Base-by-base conservation (phyloP, 169 alveolate genomes). In the Plasmodium chabaudi region DNA sequence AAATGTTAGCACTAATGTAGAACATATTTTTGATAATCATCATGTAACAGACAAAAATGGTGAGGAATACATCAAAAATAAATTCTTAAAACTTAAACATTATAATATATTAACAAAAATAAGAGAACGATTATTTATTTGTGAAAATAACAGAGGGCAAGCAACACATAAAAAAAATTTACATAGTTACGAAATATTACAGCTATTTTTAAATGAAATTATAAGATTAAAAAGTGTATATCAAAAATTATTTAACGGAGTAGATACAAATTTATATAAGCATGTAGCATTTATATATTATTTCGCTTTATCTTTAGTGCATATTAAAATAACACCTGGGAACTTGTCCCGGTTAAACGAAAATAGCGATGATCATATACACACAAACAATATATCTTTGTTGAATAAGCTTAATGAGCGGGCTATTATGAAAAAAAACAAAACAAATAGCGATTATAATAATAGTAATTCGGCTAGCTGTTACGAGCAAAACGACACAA, bases 241-340 rank as follows among this genome's bases (percentile, higher is more conserved):
- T 47, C 70, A 69, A 53, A 39, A 12, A 17, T 39, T 86, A 64
- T 86, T 86, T 61, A 61, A 60, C 53, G 51, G n/a, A 12, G 63
- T 59, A 42, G 91, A 86, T 44, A 53, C 63, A 7, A 47, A 69
- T 25, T 53, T 86, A 60, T 86, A 53, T 86, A 86, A 61, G 49
- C 91, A 86, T 19, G 49, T 86, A 47, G 64, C 61, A 51, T 86
- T 57, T 86, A 19, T 86, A 25, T 86, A 86, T 53, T 86, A 86
- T 27, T 69, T 69, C 42, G 59, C 74, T 39, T 21, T 86, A 19
- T 63, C 75, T n/a, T 55, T 86, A 19, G 42, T 86, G 53, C 71
- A 86, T 69, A 69, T 86, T 23, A 86, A 86, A 72, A 70, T 86
- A 53, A 79, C 39, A 60, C 69, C 65, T 21, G 47, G 47, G 5